phyloP scores from a whole-genome alignment of 2,329 filamentous ascomycete genomes.

The Cordyceps cicadae region DNA sequence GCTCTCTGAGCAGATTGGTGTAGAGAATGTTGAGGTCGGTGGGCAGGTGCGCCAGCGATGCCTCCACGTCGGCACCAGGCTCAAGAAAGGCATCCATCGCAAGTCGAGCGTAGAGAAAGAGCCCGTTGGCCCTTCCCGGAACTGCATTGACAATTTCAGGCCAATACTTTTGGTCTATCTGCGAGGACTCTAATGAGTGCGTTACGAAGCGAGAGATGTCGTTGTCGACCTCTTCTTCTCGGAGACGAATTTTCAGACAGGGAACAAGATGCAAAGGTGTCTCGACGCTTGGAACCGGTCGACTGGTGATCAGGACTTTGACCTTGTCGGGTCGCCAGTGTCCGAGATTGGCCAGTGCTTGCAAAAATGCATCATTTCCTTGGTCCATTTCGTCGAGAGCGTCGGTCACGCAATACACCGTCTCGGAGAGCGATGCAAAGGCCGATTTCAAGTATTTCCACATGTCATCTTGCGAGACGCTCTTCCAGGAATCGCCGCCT shows the following conservation, averaged over 20 bases:
- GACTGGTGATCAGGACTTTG: slow-evolving; percentile 37
- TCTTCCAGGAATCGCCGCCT: background rate
- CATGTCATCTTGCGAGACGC: background rate
- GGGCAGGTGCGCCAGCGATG: slow-evolving; percentile 26
- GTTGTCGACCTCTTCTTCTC: background rate
- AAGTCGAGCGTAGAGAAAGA: slow-evolving; percentile 37
- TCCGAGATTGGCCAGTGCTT: slow-evolving; percentile 25
- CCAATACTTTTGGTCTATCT: background rate
- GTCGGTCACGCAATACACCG: slow-evolving; percentile 32
- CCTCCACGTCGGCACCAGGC: slow-evolving; percentile 17
- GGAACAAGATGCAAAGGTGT: slow-evolving; percentile 19
- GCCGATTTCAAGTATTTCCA: slow-evolving; percentile 13
- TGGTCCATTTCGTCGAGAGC: slow-evolving; percentile 40
- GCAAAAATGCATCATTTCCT: slow-evolving; percentile 27
- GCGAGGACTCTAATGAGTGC: background rate
- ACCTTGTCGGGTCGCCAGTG: slow-evolving; percentile 22
- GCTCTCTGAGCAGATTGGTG: background rate
- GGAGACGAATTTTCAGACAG: slow-evolving; percentile 28
- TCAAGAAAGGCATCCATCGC: slow-evolving; percentile 31
- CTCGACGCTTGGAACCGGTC: slow-evolving; percentile 27
- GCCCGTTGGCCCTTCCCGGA: slow-evolving; percentile 29
- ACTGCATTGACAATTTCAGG: slow-evolving; percentile 21
- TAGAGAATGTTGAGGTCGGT: background rate
- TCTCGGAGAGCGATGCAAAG: slow-evolving; percentile 15
- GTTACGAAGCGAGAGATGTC: slow-evolving; percentile 4